Evolutionary conservation across 352 stramenopile species (phyloP), one percentile per base, ranked within the genome.

Genomic region (Phytophthora brassicae): DNA sequence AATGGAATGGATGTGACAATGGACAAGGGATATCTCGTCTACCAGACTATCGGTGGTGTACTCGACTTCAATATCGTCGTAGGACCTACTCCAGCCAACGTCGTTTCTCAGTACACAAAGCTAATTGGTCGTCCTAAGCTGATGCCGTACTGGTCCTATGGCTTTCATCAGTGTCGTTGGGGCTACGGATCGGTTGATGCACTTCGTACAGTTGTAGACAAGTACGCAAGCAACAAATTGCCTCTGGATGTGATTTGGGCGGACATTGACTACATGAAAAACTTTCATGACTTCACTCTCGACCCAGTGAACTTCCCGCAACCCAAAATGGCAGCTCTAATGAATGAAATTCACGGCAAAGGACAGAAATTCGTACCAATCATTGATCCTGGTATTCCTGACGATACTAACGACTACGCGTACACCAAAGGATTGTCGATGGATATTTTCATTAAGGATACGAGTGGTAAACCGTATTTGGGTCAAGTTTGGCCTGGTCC

Each of bases 401-500:
- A 86, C 42, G 70, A 84, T 31, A 46, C 44, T 9, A 73, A 62
- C 11, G 75, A 88, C 52, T 70, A 79, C 19, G 72, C 77, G 19
- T 91, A 88, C 65, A 75, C 50, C 6, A 69, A 72, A 9, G 84
- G 81, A 4, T 31, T 94, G 24, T 58, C 75, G 17, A 69, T 89
- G 53, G 72, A 89, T 39, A 72, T 94, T 9, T 96, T 89, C 66
- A 84, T 96, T 48, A 92, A 91, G 70, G 71, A 89, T 58, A 84
- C 66, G 2, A 62, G 53, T 12, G 78, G 74, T 28, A 89, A 86
- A 48, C 72, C 70, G 33, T 89, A 84, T 61, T 33, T 92, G 12
- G 82, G 83, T 35, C 77, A 90, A 58, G 86, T 94, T 19, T 95
- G 87, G 87, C 87, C 87, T 14, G 87, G 87, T 8, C 82, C 82